Base-by-base conservation (phyloP, 192 early-diverging fungal species). In the Coemansia sp. region DNA sequence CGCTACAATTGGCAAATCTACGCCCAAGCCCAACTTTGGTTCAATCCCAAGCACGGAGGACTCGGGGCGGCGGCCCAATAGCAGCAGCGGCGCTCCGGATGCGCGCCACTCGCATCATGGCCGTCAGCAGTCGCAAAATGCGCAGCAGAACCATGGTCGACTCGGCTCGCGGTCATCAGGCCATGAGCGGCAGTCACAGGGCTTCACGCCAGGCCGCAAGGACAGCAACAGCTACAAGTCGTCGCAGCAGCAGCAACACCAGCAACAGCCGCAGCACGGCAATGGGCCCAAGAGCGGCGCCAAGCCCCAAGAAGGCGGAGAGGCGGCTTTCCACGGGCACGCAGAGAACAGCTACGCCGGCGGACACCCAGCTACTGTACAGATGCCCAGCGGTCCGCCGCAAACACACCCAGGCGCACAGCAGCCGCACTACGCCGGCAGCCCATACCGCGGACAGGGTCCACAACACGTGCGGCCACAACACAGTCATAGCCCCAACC, bases 1-100 rank as follows among this genome's bases (percentile, higher is more conserved):
- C 1, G 67, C 63, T 10, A 55, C 66, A 2, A 51, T 73, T 50
- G 67, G 65, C 22, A 78, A 69, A 61, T 64, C 72, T 7, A 61
- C 69, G 12, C 26, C 81, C 18, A 74, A 66, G 73, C 81, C 76
- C 14, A 79, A 56, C 69, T 83, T 83, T 78, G 81, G 81, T 37
- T 68, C 81, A 11, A 72, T 83, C 20, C 41, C 69, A 9, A 61
- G 52, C 59, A 52, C 52, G 50, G 69, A 65, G 32, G 49, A 43
- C 38, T 27, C 57, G 29, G 59, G 48, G 12, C 66, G 65, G 57
- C 60, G 54, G 62, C 54, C 61, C 3, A 9, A 23, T 29, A 54
- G 53, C 53, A 53, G 35, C 50, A 54, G 53, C 22, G 59, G 47
- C 45, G 62, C 64, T 4, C 32, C 59, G 19, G 22, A 63, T 0